A percentile compares a stretch with the other conserved stretches of the same genome.
phyloP scores from a whole-genome alignment of 768 basidiomycete species.

The Mycena olivaceomarginata region DNA sequence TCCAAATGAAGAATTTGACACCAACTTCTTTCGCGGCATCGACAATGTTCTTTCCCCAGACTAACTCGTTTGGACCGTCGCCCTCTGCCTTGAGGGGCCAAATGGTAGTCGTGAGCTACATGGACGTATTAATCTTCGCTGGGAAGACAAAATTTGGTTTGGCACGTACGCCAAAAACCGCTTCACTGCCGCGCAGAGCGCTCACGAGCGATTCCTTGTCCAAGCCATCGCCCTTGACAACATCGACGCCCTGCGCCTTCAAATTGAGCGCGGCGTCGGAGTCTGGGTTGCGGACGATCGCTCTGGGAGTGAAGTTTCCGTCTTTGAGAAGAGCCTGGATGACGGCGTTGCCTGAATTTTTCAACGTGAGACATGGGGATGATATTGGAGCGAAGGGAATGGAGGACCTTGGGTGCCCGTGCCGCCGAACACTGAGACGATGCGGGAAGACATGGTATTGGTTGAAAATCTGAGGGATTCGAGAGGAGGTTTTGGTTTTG shows the following conservation, averaged over 20 bases:
- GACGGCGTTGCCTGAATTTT: conserved; percentile 50
- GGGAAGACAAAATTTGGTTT: neutral
- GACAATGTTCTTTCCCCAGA: conserved; percentile 47
- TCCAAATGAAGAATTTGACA: conserved; percentile 42
- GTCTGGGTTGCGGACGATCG: conserved; percentile 54
- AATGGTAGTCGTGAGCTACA: neutral
- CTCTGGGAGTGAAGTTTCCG: conserved; percentile 57
- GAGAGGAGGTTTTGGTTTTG: too few species aligned
- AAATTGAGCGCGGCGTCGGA: conserved; percentile 51
- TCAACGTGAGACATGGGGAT: neutral
- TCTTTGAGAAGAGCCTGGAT: conserved; percentile 54
- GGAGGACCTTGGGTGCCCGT: conserved; percentile 58
- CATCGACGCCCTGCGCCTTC: conserved; percentile 45
- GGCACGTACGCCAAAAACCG: conserved; percentile 54
- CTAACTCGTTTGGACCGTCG: conserved; percentile 29
- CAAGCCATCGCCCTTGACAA: conserved; percentile 43
- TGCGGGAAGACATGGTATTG: conserved; percentile 21
- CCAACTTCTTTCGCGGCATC: conserved; percentile 51
- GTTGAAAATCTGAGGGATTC: neutral
- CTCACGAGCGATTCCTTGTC: conserved; percentile 48
- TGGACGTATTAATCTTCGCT: too few species aligned
- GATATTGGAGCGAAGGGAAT: neutral
- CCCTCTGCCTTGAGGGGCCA: neutral
- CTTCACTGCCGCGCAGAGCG: conserved; percentile 53
- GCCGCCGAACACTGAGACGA: conserved; percentile 58